A percentile compares a stretch with the other conserved stretches of the same genome.
Evolutionary conservation across 495 filamentous ascomycete genomes (phyloP).

Genomic region (Elaphomyces granulatus): DNA sequence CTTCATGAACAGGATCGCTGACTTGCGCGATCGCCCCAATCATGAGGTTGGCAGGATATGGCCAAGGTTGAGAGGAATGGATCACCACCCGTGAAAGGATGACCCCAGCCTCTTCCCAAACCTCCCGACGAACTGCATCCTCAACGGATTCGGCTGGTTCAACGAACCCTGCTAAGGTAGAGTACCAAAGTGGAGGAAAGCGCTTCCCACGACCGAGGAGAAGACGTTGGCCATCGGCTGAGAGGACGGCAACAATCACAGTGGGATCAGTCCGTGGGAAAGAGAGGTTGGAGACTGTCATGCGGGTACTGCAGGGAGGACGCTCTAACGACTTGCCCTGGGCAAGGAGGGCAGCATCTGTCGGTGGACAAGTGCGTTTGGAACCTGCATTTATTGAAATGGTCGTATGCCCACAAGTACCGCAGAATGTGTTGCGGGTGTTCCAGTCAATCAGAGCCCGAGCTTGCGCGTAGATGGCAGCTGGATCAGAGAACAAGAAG

Average conservation of each 20-base stretch:
- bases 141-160: constrained; percentile 92
- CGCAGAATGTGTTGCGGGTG: constrained; percentile 80
- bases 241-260: constrained; percentile 86
- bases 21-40: constrained; percentile 80
- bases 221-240: constrained; percentile 53
- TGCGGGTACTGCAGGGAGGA: constrained; percentile 56
- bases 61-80: constrained; percentile 87
- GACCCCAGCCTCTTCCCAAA: constrained; percentile 91
- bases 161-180: constrained; percentile 83
- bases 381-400: constrained; percentile 77
- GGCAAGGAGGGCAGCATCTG: constrained; percentile 38
- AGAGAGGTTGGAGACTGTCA: constrained; percentile 54
- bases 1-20: constrained; percentile 63
- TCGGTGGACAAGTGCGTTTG: constrained; percentile 79
- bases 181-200: constrained; percentile 77
- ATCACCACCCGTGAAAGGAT: constrained; percentile 74
- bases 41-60: constrained; percentile 84
- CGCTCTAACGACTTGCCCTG: constrained; percentile 33
- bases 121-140: constrained; percentile 86
- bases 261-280: constrained; percentile 95
- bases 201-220: constrained; percentile 75
- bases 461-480: constrained; percentile 82
- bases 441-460: constrained; percentile 93
- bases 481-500: no score
- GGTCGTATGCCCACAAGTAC: constrained; percentile 69